phyloP scores from a whole-genome alignment of 2,329 filamentous ascomycete genomes.

The Coniosporium tulheliwenetii region DNA sequence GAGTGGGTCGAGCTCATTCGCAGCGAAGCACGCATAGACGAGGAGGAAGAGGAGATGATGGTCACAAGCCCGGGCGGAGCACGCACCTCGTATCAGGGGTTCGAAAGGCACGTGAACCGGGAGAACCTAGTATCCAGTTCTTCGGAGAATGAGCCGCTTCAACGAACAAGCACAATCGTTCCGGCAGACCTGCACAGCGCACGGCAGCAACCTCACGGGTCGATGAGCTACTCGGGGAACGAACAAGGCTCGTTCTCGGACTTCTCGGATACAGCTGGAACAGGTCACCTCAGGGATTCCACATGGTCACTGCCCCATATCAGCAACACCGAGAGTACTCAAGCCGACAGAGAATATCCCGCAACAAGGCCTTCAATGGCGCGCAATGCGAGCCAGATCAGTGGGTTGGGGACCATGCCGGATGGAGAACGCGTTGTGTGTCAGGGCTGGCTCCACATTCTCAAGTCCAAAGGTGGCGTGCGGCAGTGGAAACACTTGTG shows the following conservation, averaged over 20 bases:
- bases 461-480: slow-evolving; percentile 70
- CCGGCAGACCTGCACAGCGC: slow-evolving; percentile 19
- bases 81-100: slow-evolving; percentile 29
- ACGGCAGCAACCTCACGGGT: slow-evolving; percentile 41
- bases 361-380: slow-evolving; percentile 11
- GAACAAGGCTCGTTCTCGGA: slow-evolving; percentile 71
- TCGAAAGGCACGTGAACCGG: slow-evolving; percentile 16
- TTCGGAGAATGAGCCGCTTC: slow-evolving; percentile 24
- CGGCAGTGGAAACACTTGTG: slow-evolving; percentile 91
- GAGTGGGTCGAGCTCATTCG: slow-evolving; percentile 79
- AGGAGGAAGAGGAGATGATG: slow-evolving; percentile 75
- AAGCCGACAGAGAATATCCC: slow-evolving; percentile 17
- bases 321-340: slow-evolving; percentile 7
- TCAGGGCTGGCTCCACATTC: slow-evolving; percentile 76
- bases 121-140: slow-evolving; percentile 23
- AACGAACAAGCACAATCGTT: slow-evolving; percentile 9
- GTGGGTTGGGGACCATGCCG: slow-evolving; percentile 28
- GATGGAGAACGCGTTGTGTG: slow-evolving; percentile 84
- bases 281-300: too few species aligned
- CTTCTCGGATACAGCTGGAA: slow-evolving; percentile 54
- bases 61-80: slow-evolving; percentile 48
- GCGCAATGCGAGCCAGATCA: slow-evolving; percentile 48
- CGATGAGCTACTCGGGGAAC: slow-evolving; percentile 46
- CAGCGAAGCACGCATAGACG: slow-evolving; percentile 65
- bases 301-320: slow-evolving; percentile 7